These are phyloP conservation scores for Abrus precatorius DNA, from an alignment of 306 rosid genomes.

Conservation along the genomic window DNA sequence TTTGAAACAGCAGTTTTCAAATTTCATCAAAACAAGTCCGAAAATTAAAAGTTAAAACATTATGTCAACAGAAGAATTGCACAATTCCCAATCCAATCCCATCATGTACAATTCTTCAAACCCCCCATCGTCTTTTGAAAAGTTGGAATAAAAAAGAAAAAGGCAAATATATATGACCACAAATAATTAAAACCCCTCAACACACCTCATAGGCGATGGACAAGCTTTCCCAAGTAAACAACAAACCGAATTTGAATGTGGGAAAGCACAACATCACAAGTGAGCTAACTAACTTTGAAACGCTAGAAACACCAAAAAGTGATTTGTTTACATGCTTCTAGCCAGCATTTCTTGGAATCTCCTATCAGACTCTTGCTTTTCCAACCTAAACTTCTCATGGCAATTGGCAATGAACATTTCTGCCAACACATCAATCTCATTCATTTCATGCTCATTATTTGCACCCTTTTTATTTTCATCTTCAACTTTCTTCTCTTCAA, in stretches of 20 bases:
- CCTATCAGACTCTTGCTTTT: constrained; percentile 91
- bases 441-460: constrained; percentile 39
- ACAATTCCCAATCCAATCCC: constrained; percentile 56
- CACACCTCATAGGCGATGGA: constrained; percentile 10
- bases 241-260: constrained; percentile 37
- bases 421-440: constrained; percentile 83
- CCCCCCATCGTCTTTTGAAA: constrained; percentile 45
- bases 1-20: constrained; percentile 34
- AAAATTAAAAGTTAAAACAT: constrained; percentile 39
- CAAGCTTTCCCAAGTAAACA: constrained; percentile 47
- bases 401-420: constrained; percentile 89
- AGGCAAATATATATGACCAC: constrained; percentile 1
- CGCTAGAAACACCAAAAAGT: too few relatives aligned
- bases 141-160: constrained; percentile 47
- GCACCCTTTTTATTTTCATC: background rate
- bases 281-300: background rate
- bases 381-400: constrained; percentile 90
- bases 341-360: constrained; percentile 91
- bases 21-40: constrained; percentile 22
- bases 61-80: constrained; percentile 60
- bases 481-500: constrained; percentile 73
- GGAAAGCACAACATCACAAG: constrained; percentile 27
- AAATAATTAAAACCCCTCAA: constrained; percentile 47
- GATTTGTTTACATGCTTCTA: constrained; percentile 59
- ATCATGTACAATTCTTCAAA: constrained; percentile 62